Percentiles rank a stretch among this genome's conserved stretches.
phyloP scores from a whole-genome alignment of 768 basidiomycete species.

The Auricularia sp. region DNA sequence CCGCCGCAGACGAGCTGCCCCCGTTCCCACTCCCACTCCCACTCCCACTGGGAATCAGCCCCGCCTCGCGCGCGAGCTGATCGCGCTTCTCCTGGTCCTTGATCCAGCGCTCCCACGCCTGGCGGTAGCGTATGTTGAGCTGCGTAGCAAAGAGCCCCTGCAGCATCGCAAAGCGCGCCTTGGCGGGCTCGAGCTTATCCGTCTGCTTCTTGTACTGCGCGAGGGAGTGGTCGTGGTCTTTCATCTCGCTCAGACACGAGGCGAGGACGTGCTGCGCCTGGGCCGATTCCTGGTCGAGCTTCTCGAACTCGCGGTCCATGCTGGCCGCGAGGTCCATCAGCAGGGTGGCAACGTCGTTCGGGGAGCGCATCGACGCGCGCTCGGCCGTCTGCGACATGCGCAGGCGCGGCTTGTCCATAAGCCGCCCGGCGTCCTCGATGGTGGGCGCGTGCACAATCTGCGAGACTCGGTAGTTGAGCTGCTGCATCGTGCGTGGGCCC shows the following conservation, averaged over 20 bases:
- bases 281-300: constrained; percentile 82
- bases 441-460: constrained; percentile 47
- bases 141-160: constrained; percentile 58
- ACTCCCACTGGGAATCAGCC: constrained; percentile 39
- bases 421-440: constrained; percentile 27
- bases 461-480: constrained; percentile 66
- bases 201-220: constrained; percentile 58
- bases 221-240: constrained; percentile 72
- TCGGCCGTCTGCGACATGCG: constrained; percentile 82
- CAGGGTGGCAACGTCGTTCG: constrained; percentile 77
- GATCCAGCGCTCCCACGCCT: constrained; percentile 91
- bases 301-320: constrained; percentile 84
- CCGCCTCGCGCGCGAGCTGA: constrained; percentile 49
- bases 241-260: constrained; percentile 84
- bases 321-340: constrained; percentile 80
- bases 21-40: constrained; percentile 26
- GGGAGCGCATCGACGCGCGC: constrained; percentile 72
- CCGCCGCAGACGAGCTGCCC: too few relatives aligned
- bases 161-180: constrained; percentile 46
- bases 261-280: constrained; percentile 81
- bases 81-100: constrained; percentile 77
- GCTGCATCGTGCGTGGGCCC: constrained; percentile 43
- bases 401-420: constrained; percentile 42
- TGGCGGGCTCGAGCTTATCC: constrained; percentile 52
- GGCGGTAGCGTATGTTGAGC: constrained; percentile 71